Evolutionary conservation across 495 filamentous ascomycete species (phyloP), one percentile per base, ranked within the genome.

Genomic region (Astrocystis sublimbata): DNA sequence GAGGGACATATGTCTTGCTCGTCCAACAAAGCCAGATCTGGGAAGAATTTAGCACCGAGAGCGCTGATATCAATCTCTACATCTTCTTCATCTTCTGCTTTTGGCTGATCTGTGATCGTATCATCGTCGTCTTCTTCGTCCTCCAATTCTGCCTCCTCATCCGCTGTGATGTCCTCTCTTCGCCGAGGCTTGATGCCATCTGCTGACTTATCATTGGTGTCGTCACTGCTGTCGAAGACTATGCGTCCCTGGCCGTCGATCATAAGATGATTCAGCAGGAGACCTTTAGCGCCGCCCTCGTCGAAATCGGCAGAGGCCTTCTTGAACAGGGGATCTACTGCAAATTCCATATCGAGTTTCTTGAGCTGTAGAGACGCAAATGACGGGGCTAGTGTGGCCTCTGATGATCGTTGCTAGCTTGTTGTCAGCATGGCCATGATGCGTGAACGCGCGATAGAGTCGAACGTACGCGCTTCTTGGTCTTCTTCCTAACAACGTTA

Each of bases 231-330:
- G 70, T 98, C 94, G 67, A 99, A 99, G 23, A 98, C 93, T 64
- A 99, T 99, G 41, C 92, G 83, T 28, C 94, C 94, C 63, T 91
- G 82, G 6, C 86, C 82, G 75, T 99, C 94, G 61, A 99, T 98
- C 55, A 92, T 87, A 15, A 99, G 82, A 74, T 98, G 92, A 72
- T 99, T 99, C 17, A 99, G 80, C 21, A 99, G 79, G 35, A 99
- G 81, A 3, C 94, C 94, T 76, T 98, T 99, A 17, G 96, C 96
- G 52, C 94, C 94, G 24, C 94, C 94, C 78, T 99, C 94, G 69
- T 99, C 94, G 69, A 98, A 98, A 73, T 99, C 94, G 23, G 94
- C 94, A 3, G 93, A 93, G 0, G 92, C 96, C 68, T 99, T 99
- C 72, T 98, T 98, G 84, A 98, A 99, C 7, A 99, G 78, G 3